Conservation (phyloP, 1,284 basidiomycete genomes). For the Trametes hirsuta region DNA sequence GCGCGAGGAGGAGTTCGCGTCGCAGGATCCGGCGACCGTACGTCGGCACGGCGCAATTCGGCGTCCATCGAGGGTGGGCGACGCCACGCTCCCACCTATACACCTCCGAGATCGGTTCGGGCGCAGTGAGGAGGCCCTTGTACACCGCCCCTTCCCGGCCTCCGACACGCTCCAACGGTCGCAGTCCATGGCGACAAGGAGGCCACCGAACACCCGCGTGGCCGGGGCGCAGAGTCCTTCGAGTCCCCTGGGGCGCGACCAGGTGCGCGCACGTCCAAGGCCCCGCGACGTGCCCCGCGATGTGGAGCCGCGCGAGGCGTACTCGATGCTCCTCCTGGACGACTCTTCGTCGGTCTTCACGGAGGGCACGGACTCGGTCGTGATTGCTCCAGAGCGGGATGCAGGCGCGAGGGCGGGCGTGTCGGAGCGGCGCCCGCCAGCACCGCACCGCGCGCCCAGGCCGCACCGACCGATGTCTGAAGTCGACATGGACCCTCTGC, state of each 20-base stretch:
- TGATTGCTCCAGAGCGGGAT: not conserved
- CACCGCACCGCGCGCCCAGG: not conserved
- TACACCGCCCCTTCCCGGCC: not conserved
- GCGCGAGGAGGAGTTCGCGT: not conserved
- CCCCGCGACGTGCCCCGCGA: constrained; percentile 10
- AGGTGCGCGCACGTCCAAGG: not conserved
- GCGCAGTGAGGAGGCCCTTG: constrained; percentile 1
- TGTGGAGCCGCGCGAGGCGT: not conserved
- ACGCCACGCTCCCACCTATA: constrained; percentile 1
- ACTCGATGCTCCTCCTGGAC: not conserved
- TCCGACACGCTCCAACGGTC: not conserved
- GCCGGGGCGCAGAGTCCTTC: not conserved
- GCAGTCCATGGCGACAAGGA: not conserved
- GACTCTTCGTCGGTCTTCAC: not conserved
- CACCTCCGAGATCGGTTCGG: constrained; percentile 1
- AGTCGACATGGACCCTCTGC: not conserved
- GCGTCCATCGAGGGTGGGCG: constrained; percentile 6
- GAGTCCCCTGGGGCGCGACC: not conserved
- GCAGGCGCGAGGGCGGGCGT: constrained; percentile 7
- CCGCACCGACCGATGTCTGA: constrained; percentile 5
- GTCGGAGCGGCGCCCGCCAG: constrained; percentile 4
- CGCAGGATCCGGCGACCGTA: constrained; percentile 5
- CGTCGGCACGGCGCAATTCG: constrained; percentile 15
- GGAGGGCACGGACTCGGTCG: not conserved
- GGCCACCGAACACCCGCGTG: not conserved